Evolutionary conservation across 2,329 filamentous ascomycete species (phyloP).

Genomic region (Phyllosticta citriasiana): DNA sequence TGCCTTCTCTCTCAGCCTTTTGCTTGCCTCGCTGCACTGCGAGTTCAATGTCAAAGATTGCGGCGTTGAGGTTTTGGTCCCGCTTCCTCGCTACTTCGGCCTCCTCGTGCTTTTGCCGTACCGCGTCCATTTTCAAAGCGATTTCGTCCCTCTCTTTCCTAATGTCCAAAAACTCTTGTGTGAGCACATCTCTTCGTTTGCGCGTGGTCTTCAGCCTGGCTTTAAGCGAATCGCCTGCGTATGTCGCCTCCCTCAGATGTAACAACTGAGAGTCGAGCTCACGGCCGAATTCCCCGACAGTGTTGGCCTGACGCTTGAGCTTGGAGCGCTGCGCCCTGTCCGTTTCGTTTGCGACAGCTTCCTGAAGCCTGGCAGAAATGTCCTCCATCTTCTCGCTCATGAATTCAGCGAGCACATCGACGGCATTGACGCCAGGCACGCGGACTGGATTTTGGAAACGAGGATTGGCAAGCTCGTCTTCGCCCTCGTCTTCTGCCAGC

Average conservation of each 20-base stretch:
- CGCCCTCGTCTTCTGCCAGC: conserved; percentile 14
- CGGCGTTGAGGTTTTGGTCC: conserved; percentile 19
- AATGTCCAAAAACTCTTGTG: conserved; percentile 38
- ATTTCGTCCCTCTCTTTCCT: conserved; percentile 39
- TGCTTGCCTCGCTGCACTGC: conserved; percentile 26
- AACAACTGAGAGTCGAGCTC: conserved; percentile 41
- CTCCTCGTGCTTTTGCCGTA: conserved; percentile 26
- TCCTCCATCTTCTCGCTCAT: conserved; percentile 41
- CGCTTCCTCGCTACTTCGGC: conserved; percentile 15
- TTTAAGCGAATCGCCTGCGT: conserved; percentile 38
- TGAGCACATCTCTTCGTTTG: conserved; percentile 35
- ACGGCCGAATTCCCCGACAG: conserved; percentile 38
- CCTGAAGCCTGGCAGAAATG: conserved; percentile 33
- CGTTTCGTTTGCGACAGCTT: conserved; percentile 25
- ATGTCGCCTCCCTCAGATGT: conserved; percentile 42
- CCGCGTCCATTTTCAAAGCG: conserved; percentile 40
- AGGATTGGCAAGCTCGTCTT: conserved; percentile 20
- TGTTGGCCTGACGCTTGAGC: conserved; percentile 36
- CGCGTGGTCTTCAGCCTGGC: conserved; percentile 36
- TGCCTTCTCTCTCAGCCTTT: conserved; percentile 19
- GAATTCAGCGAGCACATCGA: conserved; percentile 42
- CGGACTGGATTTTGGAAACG: conserved; percentile 23
- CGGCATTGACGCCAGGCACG: conserved; percentile 35
- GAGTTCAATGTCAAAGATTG: conserved; percentile 27
- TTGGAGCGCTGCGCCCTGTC: conserved; percentile 30